Base-by-base conservation (phyloP, 768 basidiomycete species). In the Boletus vinaceobasis region DNA sequence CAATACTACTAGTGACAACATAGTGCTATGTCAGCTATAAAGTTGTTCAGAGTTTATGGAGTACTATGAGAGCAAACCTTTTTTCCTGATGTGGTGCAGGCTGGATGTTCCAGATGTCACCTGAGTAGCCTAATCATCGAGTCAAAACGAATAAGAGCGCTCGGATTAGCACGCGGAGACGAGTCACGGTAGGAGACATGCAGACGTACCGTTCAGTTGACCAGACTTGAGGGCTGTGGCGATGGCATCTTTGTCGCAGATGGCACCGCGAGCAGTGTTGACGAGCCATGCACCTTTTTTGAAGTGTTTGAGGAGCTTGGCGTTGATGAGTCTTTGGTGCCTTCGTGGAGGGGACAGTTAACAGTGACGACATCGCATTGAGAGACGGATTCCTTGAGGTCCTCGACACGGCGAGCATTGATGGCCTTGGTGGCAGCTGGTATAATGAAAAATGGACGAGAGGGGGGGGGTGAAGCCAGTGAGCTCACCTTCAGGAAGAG, bases 241-340 rank as follows among this genome's bases (percentile, higher is more conserved):
- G 55, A 95, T 86, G 40, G 84, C 91, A 57, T 92, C 84, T 60
- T 84, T 84, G 73, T 91, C 86, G 68, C 89, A 92, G 64, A 96
- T 93, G 39, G 93, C 93, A 42, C 93, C 93, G 61, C 92, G 90
- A 48, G 91, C 90, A 27, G 91, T 93, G 81, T 96, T 96, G 66
- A 96, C 87, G 64, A 95, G 83, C 88, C 88, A 93, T 15, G 92
- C 82, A 46, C 91, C 93, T 70, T 88, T 87, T 81, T 96, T 96
- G 81, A 95, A 88, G 74, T 90, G 88, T 70, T 81, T 80, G 62
- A 95, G 77, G 38, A 92, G 84, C 37, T 93, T 90, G 38, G 81
- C 78, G 75, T 93, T 90, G 66, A 94, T 78, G 44, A 94, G 81
- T 23, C 87, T 40, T 77, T 77, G 38, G 93, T 93, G 27, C 84